Percentiles rank a stretch among this genome's conserved stretches.
Evolutionary conservation across 768 basidiomycete genomes (phyloP).

Genomic region (Porpolomopsis calyptriformis): DNA sequence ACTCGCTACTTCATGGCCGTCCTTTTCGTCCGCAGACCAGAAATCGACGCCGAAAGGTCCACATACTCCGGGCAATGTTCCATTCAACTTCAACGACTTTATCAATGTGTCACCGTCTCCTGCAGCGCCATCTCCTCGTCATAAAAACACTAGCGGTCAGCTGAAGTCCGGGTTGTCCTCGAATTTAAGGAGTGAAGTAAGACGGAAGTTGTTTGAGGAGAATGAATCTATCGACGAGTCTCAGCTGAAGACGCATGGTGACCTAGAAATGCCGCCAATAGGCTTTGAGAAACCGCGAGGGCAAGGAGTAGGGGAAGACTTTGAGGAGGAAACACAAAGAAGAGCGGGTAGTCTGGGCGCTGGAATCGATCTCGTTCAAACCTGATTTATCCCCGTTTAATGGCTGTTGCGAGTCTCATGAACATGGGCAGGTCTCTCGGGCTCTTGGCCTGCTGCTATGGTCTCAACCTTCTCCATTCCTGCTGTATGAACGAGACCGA

Average conservation of each 20-base stretch:
- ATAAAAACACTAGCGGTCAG: slow-evolving; percentile 13
- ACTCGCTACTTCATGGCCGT: not conserved
- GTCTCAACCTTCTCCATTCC: not conserved
- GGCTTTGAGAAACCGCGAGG: slow-evolving; percentile 17
- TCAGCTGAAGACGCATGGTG: not conserved
- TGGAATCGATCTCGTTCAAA: slow-evolving; percentile 36
- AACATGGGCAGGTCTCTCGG: too few species aligned
- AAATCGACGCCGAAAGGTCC: slow-evolving; percentile 25
- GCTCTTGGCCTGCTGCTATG: not conserved
- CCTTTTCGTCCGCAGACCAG: slow-evolving; percentile 4
- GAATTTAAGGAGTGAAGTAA: slow-evolving; percentile 52
- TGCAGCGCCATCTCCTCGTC: slow-evolving; percentile 19
- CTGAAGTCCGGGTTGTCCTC: slow-evolving; percentile 27
- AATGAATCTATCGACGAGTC: slow-evolving; percentile 39
- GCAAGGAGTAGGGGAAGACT: slow-evolving; percentile 20
- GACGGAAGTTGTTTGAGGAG: slow-evolving; percentile 61
- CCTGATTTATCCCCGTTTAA: slow-evolving; percentile 14
- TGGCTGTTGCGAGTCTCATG: too few species aligned
- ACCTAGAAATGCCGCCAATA: not conserved
- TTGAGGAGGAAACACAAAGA: slow-evolving; percentile 3
- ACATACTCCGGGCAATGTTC: slow-evolving; percentile 23
- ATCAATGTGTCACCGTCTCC: slow-evolving; percentile 66
- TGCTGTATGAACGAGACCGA: not conserved
- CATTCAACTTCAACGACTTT: slow-evolving; percentile 63
- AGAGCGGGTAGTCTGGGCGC: slow-evolving; percentile 20